These are phyloP conservation scores for Azolla pinnata DNA, from an alignment of 75 land plant genomes.

Conservation along the genomic window DNA sequence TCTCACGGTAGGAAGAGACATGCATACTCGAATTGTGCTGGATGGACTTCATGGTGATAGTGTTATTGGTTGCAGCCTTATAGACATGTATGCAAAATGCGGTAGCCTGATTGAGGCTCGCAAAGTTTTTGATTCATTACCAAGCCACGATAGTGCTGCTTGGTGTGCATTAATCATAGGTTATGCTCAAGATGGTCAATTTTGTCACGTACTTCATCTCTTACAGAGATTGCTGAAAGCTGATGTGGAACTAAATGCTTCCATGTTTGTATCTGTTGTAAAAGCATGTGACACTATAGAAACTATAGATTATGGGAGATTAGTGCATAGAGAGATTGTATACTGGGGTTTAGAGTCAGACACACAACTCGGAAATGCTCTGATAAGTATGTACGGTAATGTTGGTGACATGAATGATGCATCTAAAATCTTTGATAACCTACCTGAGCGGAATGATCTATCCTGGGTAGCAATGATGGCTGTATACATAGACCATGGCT, in stretches of 20 bases:
- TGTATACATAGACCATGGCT: not conserved
- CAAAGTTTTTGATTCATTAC: conserved; percentile 3
- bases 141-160: conserved; percentile 4
- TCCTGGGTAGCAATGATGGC: not conserved
- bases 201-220: not conserved
- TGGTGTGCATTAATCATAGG: conserved; percentile 13
- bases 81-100: conserved; percentile 20
- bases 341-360: not conserved
- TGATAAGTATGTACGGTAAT: not conserved
- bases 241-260: not conserved
- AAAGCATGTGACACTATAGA: not conserved
- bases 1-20: conserved; percentile 1
- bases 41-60: not conserved
- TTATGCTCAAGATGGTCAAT: conserved; percentile 11
- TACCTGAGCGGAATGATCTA: not conserved
- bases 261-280: not conserved
- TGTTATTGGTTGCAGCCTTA: conserved; percentile 3
- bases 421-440: not conserved
- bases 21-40: conserved; percentile 2
- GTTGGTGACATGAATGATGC: not conserved
- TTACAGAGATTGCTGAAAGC: conserved; percentile 2
- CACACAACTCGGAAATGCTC: not conserved
- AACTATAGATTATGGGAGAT: conserved; percentile 3
- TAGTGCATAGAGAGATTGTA: conserved; percentile 3
- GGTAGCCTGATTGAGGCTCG: conserved; percentile 8